Evolutionary conservation across 129 eudicot species (phyloP), one percentile per base, ranked within the genome.

Genomic region (Flaveria linearis): DNA sequence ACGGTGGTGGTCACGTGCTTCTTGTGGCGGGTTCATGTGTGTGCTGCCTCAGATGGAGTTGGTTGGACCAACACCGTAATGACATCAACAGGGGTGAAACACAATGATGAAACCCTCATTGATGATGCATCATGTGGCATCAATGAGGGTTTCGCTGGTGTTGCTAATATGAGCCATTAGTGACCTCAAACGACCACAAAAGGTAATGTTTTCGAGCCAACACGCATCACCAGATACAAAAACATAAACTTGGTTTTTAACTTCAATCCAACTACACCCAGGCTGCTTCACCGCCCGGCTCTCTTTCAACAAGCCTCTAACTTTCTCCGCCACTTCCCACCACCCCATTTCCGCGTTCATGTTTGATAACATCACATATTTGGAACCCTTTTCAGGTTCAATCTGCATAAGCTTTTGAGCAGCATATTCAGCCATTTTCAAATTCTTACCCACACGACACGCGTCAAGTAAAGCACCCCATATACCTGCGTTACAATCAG

Each of bases 221-320:
- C 74, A 11, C n/a, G 46, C 70, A 72, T 71, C 70, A 62, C 77
- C 77, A 1, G 86, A 83, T 72, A 71, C 41, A 62, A 88, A 88
- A 61, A 72, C 87, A 22, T 74, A 68, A 67, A 88, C 75, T 28
- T 23, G 71, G 46, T 85, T 83, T 78, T 69, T 63, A 51, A 81
- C 82, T 82, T 88, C 88, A 61, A 88, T 81, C 88, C 90, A 88
- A 79, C 92, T 88, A 67, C 86, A 88, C 55, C 90, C 90, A 0
- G 85, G 83, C 76, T 83, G 89, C 86, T 81, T 88, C 68, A 69
- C 69, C 30, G 55, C 70, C 46, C 28, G 39, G 9, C 76, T 76
- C 75, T 85, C 84, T 18, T 74, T 85, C 83, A 88, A 55, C 6
- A 62, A 68, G 51, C 39, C 79, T 76, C 92, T 81, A 60, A 81